These are phyloP conservation scores for Senna tora DNA, from an alignment of 306 rosid species.

Conservation along the genomic window DNA sequence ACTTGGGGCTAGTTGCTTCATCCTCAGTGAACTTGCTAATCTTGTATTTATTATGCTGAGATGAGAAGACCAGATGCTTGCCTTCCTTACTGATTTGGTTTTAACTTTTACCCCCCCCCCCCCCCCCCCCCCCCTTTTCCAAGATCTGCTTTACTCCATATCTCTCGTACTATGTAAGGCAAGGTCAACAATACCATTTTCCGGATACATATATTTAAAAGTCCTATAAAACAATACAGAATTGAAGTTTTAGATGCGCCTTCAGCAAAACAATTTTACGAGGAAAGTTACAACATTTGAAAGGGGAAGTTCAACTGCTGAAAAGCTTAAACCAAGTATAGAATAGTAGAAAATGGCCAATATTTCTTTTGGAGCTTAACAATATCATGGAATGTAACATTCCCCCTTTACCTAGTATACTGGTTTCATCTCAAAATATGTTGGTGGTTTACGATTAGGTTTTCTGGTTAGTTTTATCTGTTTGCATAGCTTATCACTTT, in stretches of 20 bases:
- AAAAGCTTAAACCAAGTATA: background rate
- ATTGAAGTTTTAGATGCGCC: conserved; percentile 2
- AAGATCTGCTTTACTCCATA: background rate
- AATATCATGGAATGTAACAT: background rate
- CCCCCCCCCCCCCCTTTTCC: background rate
- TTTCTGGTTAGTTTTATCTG: background rate
- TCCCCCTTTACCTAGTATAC: background rate
- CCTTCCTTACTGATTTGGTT: background rate
- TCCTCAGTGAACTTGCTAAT: conserved; percentile 13
- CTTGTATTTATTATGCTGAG: background rate
- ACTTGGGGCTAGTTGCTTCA: conserved; percentile 15
- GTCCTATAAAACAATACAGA: background rate
- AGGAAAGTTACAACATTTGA: background rate
- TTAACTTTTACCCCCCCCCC: no score
- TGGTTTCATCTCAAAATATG: conserved; percentile 17
- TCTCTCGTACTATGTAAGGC: background rate
- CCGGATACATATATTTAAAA: background rate
- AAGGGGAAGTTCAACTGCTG: background rate
- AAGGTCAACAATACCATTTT: background rate
- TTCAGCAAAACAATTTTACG: background rate
- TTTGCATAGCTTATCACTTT: background rate
- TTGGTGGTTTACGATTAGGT: background rate
- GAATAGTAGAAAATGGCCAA: background rate
- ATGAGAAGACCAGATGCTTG: background rate
- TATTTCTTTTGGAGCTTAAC: background rate